These are phyloP conservation scores for Diaporthe sp. DNA, from an alignment of 2,329 filamentous ascomycete genomes.

Conservation along the genomic window DNA sequence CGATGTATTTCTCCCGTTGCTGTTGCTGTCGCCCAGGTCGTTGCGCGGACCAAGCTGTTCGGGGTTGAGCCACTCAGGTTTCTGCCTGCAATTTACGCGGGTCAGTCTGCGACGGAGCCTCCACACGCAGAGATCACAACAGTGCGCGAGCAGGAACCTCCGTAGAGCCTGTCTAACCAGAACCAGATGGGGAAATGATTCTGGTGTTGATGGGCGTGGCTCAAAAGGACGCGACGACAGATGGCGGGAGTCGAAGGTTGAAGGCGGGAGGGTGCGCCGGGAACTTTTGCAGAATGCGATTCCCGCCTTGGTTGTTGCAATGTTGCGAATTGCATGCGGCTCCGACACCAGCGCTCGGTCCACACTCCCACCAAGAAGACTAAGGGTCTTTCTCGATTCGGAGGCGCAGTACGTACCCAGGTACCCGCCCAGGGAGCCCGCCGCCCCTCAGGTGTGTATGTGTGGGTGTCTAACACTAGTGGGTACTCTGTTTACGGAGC, in stretches of 20 bases:
- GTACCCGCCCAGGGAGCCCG: neutral
- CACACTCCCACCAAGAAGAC: neutral
- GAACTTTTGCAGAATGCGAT: constrained; percentile 32
- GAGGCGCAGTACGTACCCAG: neutral
- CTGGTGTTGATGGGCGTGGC: neutral
- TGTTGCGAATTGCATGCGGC: constrained; percentile 17
- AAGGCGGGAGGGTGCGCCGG: constrained; percentile 4
- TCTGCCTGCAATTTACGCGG: constrained; percentile 27
- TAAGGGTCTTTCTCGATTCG: constrained; percentile 17
- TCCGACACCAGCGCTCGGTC: constrained; percentile 2
- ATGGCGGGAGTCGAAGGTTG: constrained; percentile 13
- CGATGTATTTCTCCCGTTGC: neutral
- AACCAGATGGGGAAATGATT: neutral
- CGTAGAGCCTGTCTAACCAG: neutral
- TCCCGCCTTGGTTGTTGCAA: neutral
- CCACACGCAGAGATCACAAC: neutral
- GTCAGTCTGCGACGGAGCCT: constrained; percentile 22
- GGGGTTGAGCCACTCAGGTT: neutral
- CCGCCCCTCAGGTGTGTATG: neutral
- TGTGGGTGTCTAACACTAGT: neutral
- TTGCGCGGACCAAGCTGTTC: neutral
- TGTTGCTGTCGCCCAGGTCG: neutral
- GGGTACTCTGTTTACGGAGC: neutral
- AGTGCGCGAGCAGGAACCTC: neutral
- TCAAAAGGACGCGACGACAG: constrained; percentile 14